phyloP scores from a whole-genome alignment of 768 basidiomycete species.

The Pholiota conissans region DNA sequence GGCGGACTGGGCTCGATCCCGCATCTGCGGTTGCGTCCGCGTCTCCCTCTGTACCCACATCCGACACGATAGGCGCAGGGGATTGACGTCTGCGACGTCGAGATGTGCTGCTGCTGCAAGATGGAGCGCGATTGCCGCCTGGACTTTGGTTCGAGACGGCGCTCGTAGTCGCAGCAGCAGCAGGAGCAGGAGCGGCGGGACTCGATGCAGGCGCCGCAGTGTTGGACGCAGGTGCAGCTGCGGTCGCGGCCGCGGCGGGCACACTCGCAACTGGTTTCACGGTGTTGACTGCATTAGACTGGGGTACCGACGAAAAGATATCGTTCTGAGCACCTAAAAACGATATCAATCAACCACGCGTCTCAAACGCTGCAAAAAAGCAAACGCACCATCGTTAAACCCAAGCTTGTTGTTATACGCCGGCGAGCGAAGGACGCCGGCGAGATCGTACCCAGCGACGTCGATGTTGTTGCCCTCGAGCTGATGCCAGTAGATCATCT shows the following conservation, averaged over 20 bases:
- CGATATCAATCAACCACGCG: background rate
- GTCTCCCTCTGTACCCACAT: too few relatives aligned
- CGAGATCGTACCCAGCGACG: conserved; percentile 38
- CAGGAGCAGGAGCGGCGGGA: background rate
- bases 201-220: conserved; percentile 1
- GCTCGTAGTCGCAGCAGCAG: background rate
- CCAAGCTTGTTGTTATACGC: conserved; percentile 51
- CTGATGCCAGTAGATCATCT: conserved; percentile 59
- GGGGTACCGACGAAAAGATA: conserved; percentile 29
- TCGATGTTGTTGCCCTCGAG: conserved; percentile 46
- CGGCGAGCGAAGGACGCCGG: conserved; percentile 42
- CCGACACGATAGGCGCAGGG: too few relatives aligned
- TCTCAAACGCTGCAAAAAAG: background rate
- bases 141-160: background rate
- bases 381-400: conserved; percentile 42
- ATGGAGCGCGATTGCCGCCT: background rate
- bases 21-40: too few relatives aligned
- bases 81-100: background rate
- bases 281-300: background rate
- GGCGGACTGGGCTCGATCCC: background rate
- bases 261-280: too few relatives aligned
- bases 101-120: background rate
- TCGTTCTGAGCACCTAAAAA: conserved; percentile 42
- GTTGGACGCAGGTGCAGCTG: background rate
- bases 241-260: background rate